A percentile compares a stretch with the other conserved stretches of the same genome.
These are phyloP conservation scores for Schizonepeta tenuifolia DNA, from an alignment of 257 asterid species.

Conservation along the genomic window DNA sequence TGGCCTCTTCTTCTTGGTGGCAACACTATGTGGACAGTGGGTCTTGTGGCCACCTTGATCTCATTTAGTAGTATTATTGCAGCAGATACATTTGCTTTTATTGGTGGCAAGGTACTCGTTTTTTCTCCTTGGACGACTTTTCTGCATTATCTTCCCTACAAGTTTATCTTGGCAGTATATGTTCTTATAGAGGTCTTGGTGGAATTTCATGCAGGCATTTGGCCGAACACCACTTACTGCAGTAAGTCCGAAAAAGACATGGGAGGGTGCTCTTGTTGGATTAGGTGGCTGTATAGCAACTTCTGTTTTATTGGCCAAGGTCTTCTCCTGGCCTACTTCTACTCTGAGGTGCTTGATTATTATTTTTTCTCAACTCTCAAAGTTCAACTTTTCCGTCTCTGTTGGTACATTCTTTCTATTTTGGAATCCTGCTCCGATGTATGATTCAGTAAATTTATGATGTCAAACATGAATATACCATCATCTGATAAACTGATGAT, in stretches of 20 bases:
- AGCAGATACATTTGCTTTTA: slow-evolving; percentile 95
- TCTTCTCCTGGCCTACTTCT: slow-evolving; percentile 80
- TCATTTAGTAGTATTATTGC: slow-evolving; percentile 92
- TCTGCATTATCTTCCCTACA: slow-evolving; percentile 24
- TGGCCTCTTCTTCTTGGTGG: slow-evolving; percentile 97
- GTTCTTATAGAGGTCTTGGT: slow-evolving; percentile 25
- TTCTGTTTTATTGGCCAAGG: slow-evolving; percentile 69
- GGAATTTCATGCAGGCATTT: slow-evolving; percentile 67
- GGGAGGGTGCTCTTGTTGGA: slow-evolving; percentile 96
- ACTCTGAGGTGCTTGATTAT: slow-evolving; percentile 53
- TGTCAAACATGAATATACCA: slow-evolving; percentile 24
- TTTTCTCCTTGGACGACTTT: neutral
- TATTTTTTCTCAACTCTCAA: neutral
- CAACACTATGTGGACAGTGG: slow-evolving; percentile 90
- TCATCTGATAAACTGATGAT: slow-evolving; percentile 25
- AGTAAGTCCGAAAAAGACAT: slow-evolving; percentile 96
- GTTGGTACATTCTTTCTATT: neutral
- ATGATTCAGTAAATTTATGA: slow-evolving; percentile 4
- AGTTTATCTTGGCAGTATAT: slow-evolving; percentile 16
- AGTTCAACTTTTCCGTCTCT: neutral
- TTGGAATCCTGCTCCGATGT: no score
- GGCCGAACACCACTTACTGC: slow-evolving; percentile 92
- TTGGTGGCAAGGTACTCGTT: slow-evolving; percentile 82
- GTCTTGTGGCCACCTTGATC: slow-evolving; percentile 93
- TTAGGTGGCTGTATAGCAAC: slow-evolving; percentile 84